These are phyloP conservation scores for Panus rudis DNA, from an alignment of 768 basidiomycete genomes.

Conservation along the genomic window DNA sequence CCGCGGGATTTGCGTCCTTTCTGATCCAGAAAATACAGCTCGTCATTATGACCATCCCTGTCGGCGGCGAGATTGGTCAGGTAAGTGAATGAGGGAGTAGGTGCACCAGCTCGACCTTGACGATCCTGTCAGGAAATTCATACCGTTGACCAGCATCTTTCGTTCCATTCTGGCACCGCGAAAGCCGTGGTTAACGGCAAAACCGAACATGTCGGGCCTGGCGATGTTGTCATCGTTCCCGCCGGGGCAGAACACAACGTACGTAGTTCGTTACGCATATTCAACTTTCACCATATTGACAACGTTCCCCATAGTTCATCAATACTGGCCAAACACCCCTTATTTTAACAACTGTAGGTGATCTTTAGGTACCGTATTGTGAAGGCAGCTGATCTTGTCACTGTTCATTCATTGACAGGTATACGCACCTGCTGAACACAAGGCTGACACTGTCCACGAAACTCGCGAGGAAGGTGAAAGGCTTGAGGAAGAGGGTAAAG, in stretches of 20 bases:
- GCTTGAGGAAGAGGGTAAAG: slow-evolving; percentile 23
- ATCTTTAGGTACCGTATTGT: background rate
- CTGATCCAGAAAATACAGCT: slow-evolving; percentile 9
- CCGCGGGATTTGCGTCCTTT: background rate
- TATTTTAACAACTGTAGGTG: slow-evolving; percentile 20
- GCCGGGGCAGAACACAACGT: slow-evolving; percentile 23
- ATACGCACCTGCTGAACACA: slow-evolving; percentile 24
- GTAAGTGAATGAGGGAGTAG: slow-evolving; percentile 6
- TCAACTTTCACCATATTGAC: background rate
- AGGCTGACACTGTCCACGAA: slow-evolving; percentile 22
- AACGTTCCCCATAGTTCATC: slow-evolving; percentile 14
- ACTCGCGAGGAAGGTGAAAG: slow-evolving; percentile 20
- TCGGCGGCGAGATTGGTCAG: slow-evolving; percentile 22
- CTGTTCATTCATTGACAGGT: slow-evolving; percentile 10
- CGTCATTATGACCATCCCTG: slow-evolving; percentile 24
- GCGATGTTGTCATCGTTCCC: slow-evolving; percentile 22
- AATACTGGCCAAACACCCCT: slow-evolving; percentile 21
- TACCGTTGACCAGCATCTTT: slow-evolving; percentile 22
- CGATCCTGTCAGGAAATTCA: slow-evolving; percentile 17
- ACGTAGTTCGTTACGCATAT: background rate
- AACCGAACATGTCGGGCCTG: slow-evolving; percentile 15
- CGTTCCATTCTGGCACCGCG: slow-evolving; percentile 20
- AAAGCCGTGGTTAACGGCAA: slow-evolving; percentile 19
- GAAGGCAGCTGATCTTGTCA: background rate
- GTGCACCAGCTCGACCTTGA: background rate